Evolutionary conservation across 495 filamentous ascomycete genomes (phyloP).

Genomic region (Penicillium goetzii): DNA sequence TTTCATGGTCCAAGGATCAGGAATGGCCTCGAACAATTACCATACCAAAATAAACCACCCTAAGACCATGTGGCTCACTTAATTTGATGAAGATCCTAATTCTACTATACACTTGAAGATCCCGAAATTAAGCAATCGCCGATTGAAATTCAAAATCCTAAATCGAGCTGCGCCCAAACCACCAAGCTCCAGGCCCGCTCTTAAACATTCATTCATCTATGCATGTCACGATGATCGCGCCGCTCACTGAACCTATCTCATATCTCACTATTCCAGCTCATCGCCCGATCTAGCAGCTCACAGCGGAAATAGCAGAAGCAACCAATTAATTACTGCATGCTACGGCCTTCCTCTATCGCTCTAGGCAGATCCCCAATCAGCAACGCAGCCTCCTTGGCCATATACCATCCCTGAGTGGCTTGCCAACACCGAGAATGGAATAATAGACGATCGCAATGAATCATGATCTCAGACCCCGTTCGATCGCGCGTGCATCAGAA

Average conservation of each 20-base stretch:
- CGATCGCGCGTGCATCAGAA: not conserved
- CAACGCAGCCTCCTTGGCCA: not conserved
- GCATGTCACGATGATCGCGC: not conserved
- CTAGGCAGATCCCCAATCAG: not conserved
- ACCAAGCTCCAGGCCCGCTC: not conserved
- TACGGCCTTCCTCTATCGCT: not conserved
- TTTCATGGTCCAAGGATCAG: not conserved
- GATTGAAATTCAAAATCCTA: not conserved
- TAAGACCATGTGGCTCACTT: not conserved
- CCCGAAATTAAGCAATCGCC: not conserved
- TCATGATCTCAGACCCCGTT: slow-evolving; percentile 22
- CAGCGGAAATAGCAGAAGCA: not conserved
- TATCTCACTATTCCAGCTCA: not conserved
- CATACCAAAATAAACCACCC: not conserved
- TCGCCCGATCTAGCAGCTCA: not conserved
- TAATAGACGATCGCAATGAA: slow-evolving; percentile 34
- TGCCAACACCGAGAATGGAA: slow-evolving; percentile 23
- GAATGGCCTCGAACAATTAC: not conserved
- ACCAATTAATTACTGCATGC: not conserved
- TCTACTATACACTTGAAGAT: not conserved
- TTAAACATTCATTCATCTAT: not conserved
- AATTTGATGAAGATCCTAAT: not conserved
- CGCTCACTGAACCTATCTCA: not conserved
- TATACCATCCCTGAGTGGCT: slow-evolving; percentile 1
- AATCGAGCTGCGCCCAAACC: not conserved